Conservation (phyloP, 805 yeast species). For the Tetrapisispora arboricola region DNA sequence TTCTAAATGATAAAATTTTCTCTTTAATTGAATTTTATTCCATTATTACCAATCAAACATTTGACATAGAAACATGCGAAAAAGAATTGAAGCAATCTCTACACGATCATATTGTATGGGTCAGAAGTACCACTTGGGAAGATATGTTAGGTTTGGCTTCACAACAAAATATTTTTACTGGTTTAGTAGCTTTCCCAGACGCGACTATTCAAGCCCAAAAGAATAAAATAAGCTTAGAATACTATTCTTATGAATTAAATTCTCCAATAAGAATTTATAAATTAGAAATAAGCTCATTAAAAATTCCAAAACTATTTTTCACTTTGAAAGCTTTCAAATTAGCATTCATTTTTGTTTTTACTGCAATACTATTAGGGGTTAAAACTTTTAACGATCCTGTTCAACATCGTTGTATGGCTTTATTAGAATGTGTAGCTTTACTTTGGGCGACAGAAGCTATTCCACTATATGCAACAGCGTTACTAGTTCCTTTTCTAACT, state of each 20-base stretch:
- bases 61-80: conserved; percentile 35
- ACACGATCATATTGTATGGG: conserved; percentile 95
- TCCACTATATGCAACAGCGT: conserved; percentile 82
- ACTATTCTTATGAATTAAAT: conserved; percentile 26
- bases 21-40: conserved; percentile 47
- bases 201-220: background rate
- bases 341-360: conserved; percentile 37
- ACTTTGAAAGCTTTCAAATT: conserved; percentile 41
- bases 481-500: conserved; percentile 69
- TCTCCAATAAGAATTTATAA: background rate
- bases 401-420: conserved; percentile 55
- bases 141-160: conserved; percentile 77
- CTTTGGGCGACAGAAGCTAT: conserved; percentile 95
- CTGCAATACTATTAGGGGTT: conserved; percentile 44
- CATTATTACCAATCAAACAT: conserved; percentile 30
- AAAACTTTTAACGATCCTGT: conserved; percentile 52
- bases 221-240: conserved; percentile 25
- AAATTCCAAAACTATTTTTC: conserved; percentile 39
- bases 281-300: conserved; percentile 17
- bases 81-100: conserved; percentile 50
- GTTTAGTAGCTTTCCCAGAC: background rate
- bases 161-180: conserved; percentile 4
- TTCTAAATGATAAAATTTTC: conserved; percentile 46
- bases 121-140: conserved; percentile 91
- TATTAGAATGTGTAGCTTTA: conserved; percentile 52